Evolutionary conservation across 1,284 basidiomycete species (phyloP), one percentile per base, ranked within the genome.

Genomic region (Lentinula novae-zelandiae): DNA sequence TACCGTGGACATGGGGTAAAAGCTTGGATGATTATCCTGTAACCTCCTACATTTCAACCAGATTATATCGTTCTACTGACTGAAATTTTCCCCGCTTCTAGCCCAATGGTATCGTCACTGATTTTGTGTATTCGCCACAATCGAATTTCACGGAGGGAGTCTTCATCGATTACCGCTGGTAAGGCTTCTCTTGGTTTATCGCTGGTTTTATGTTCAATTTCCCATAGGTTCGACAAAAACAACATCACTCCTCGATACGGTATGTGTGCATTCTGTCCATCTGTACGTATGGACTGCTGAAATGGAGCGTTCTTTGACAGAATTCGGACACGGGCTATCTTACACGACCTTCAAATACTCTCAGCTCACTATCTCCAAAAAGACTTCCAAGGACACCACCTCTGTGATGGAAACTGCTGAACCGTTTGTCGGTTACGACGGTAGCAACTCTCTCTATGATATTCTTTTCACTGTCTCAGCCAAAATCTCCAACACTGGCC

Each of bases 1-100:
- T 93, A 5, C 84, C 90, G 2, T 74, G 93, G 63, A 85, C 87
- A 0, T 77, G 92, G 50, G 90, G 89, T 5, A 76, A 74, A 46
- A 76, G 80, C 17, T 76, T 84, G 56, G 79, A 89, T 70, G 89
- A 92, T 69, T 60, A 60, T 36, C 40, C 49, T 54, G 58, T 60
- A 44, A 34, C 27, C 27, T 27, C 27, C 27, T 27, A 27, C 27
- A 27, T 27, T 27, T 4, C 27, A 3, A 27, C 27, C 3, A 27
- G 3, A 27, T 27, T 27, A 3, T 36, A 15, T 5, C 6, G 44
- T 17, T 31, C 10, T 53, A 22, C 27, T 53, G 27, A 59, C 2
- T 27, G 27, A 27, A 3, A 4, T 39, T 42, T 33, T 12, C 31
- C 13, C 5, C 1, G 13, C 6, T n/a, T 9, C 4, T 20, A 60